Percentiles rank a stretch among this genome's conserved stretches.
Evolutionary conservation across 202 grass and related monocot genomes (phyloP).

Genomic region (Hordeum pubiflorum): DNA sequence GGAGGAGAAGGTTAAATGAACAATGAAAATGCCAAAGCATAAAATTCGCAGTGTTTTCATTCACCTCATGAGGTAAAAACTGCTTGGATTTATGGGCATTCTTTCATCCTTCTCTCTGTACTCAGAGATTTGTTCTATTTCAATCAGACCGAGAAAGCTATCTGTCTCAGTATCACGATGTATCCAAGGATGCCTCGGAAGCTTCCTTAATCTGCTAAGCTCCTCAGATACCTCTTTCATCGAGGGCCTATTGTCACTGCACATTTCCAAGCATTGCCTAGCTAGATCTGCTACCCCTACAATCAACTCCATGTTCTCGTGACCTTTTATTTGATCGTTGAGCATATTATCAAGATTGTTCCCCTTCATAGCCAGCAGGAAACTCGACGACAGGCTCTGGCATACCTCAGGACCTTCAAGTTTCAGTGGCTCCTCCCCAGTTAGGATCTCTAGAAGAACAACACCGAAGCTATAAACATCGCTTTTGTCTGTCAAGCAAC

Average conservation of each 20-base stretch:
- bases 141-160: constrained; percentile 1
- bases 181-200: constrained; percentile 37
- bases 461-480: constrained; percentile 46
- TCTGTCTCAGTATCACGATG: constrained; percentile 4
- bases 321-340: constrained; percentile 21
- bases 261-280: constrained; percentile 36
- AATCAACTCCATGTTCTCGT: constrained; percentile 25
- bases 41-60: background rate
- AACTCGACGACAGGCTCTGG: constrained; percentile 18
- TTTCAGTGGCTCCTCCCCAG: constrained; percentile 17
- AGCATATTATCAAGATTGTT: constrained; percentile 35
- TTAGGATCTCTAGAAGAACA: constrained; percentile 33
- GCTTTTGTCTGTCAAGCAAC: constrained; percentile 6
- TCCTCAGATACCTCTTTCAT: constrained; percentile 43
- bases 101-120: constrained; percentile 8
- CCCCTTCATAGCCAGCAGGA: constrained; percentile 14
- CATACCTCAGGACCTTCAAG: background rate
- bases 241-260: constrained; percentile 30
- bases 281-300: constrained; percentile 23
- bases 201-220: constrained; percentile 38
- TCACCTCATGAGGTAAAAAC: constrained; percentile 20
- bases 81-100: constrained; percentile 9
- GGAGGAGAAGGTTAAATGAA: background rate
- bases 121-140: constrained; percentile 11
- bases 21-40: background rate